Evolutionary conservation across 1,284 basidiomycete species (phyloP).

Genomic region (Ganoderma lingzhi): DNA sequence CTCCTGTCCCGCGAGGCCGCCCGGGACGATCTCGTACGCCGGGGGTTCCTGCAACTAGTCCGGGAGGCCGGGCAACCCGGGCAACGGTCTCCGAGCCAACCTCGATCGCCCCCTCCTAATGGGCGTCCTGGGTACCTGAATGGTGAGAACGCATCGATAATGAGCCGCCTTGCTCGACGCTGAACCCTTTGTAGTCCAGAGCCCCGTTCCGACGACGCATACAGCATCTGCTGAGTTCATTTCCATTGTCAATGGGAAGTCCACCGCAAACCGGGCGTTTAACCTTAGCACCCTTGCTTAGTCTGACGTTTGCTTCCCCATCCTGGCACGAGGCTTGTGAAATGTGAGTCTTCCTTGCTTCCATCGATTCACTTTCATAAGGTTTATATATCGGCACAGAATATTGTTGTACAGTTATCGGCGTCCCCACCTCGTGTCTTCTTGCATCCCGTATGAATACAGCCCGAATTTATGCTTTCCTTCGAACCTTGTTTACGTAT

Average conservation of each 20-base stretch:
- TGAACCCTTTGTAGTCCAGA: neutral
- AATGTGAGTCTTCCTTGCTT: neutral
- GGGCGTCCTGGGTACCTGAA: neutral
- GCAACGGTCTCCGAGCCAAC: neutral
- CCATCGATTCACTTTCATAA: neutral
- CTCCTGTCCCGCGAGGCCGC: neutral
- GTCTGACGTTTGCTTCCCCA: neutral
- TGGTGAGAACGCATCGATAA: neutral
- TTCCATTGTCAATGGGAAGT: conserved; percentile 9
- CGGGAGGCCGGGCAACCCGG: neutral
- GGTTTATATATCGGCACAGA: neutral
- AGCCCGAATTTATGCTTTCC: neutral
- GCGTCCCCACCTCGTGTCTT: neutral
- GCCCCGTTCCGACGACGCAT: neutral
- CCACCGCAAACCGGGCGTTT: neutral
- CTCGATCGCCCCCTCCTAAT: conserved; percentile 1
- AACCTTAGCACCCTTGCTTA: neutral
- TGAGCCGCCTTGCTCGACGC: neutral
- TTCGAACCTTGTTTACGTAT: neutral
- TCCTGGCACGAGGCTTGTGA: neutral
- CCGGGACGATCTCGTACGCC: neutral
- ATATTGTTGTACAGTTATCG: neutral
- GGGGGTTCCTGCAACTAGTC: neutral
- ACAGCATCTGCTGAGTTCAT: conserved; percentile 1
- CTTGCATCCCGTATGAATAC: neutral